Percentiles rank a stretch among this genome's conserved stretches.
These are phyloP conservation scores for Geotrichum candidum DNA, from an alignment of 1,139 yeast genomes.

Conservation along the genomic window DNA sequence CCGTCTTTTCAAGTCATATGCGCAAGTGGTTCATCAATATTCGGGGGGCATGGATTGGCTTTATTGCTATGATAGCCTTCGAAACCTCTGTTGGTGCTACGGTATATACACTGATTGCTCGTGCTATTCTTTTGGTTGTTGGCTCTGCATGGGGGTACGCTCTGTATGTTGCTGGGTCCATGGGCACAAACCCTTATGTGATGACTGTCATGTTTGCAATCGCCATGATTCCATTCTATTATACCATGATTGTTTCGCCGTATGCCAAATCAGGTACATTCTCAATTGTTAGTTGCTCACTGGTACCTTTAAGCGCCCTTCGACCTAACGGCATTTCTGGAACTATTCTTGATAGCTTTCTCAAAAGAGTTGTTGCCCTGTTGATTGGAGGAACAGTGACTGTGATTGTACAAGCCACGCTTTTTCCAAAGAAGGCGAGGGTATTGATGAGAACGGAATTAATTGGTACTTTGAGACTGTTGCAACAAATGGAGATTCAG, in stretches of 20 bases:
- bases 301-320: slow-evolving; percentile 35
- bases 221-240: slow-evolving; percentile 44
- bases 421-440: slow-evolving; percentile 46
- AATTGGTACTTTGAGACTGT: slow-evolving; percentile 37
- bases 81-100: slow-evolving; percentile 51
- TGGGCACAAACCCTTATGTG: slow-evolving; percentile 40
- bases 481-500: slow-evolving; percentile 37
- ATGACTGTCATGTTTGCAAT: slow-evolving; percentile 40
- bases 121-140: slow-evolving; percentile 43
- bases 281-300: slow-evolving; percentile 42
- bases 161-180: slow-evolving; percentile 39
- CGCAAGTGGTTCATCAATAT: slow-evolving; percentile 43
- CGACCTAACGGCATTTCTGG: slow-evolving; percentile 31
- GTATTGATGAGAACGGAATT: slow-evolving; percentile 41
- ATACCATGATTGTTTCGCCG: slow-evolving; percentile 41
- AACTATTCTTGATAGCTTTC: slow-evolving; percentile 41
- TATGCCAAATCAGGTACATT: slow-evolving; percentile 48
- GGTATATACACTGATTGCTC: slow-evolving; percentile 41
- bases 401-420: slow-evolving; percentile 39
- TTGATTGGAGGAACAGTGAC: slow-evolving; percentile 47
- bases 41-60: slow-evolving; percentile 49
- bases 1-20: slow-evolving; percentile 43
- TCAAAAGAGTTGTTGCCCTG: slow-evolving; percentile 46
- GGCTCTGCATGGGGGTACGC: slow-evolving; percentile 49
- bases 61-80: slow-evolving; percentile 44